A percentile compares a stretch with the other conserved stretches of the same genome.
These are phyloP conservation scores for Piper longum DNA, from an alignment of 164 flowering plant species.

Conservation along the genomic window DNA sequence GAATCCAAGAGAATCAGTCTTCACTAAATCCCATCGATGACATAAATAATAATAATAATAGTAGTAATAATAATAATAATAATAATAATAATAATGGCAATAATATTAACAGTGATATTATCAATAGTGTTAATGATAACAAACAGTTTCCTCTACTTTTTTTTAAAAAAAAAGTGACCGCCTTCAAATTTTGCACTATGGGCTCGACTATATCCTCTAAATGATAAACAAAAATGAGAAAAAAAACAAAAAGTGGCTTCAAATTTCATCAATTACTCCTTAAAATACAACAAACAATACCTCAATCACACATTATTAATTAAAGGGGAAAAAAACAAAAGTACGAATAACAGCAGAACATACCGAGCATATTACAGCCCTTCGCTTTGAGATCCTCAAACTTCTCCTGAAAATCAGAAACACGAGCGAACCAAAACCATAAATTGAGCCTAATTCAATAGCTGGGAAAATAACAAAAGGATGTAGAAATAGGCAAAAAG, in stretches of 20 bases:
- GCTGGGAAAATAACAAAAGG: neutral
- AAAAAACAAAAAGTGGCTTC: neutral
- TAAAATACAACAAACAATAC: neutral
- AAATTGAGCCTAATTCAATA: neutral
- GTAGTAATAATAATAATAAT: no score
- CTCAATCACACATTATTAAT: neutral
- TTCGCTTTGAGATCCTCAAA: conserved; percentile 65
- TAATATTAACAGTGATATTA: no score
- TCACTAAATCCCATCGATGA: no score
- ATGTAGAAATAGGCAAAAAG: neutral
- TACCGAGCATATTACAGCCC: conserved; percentile 76
- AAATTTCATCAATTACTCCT: neutral
- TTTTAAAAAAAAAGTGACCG: no score
- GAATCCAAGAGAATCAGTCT: no score
- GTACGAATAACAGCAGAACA: neutral
- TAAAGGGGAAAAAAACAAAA: neutral
- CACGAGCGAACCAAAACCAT: neutral
- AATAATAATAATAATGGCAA: no score
- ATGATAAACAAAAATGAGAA: no score
- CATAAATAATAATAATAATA: no score
- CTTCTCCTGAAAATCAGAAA: conserved; percentile 46
- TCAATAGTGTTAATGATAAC: no score
- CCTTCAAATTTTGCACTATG: no score
- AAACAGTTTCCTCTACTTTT: no score
- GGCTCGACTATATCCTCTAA: no score